Percentiles rank a stretch among this genome's conserved stretches.
Conservation (phyloP, 805 yeast genomes). For the Candida golubevii region DNA sequence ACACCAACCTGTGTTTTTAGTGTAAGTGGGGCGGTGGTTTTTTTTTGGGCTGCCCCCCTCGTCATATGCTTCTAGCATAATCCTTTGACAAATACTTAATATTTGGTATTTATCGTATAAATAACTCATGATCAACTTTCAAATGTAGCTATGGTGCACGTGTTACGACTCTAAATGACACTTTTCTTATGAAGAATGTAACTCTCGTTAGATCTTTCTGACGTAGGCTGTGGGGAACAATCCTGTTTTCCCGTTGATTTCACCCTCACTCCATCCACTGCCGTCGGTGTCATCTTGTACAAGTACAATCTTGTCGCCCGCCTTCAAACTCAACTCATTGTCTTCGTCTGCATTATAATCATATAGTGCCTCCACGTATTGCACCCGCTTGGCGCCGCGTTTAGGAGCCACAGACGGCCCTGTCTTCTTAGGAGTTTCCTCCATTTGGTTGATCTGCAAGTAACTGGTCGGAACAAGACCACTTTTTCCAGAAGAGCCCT, state of each 20-base stretch:
- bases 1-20: slow-evolving; percentile 18
- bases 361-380: slow-evolving; percentile 65
- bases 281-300: slow-evolving; percentile 54
- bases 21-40: slow-evolving; percentile 15
- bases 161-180: too few species aligned
- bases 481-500: slow-evolving; percentile 34
- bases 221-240: slow-evolving; percentile 79
- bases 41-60: slow-evolving; percentile 8
- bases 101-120: slow-evolving; percentile 21
- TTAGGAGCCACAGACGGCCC: slow-evolving; percentile 83
- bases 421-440: slow-evolving; percentile 33
- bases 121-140: slow-evolving; percentile 16
- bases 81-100: slow-evolving; percentile 19
- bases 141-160: neutral
- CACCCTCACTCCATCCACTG: slow-evolving; percentile 96
- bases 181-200: too few species aligned
- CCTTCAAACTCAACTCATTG: slow-evolving; percentile 68
- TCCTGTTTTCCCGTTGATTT: slow-evolving; percentile 60
- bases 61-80: slow-evolving; percentile 18
- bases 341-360: slow-evolving; percentile 74
- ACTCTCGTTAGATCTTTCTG: slow-evolving; percentile 24
- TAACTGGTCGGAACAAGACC: slow-evolving; percentile 90
- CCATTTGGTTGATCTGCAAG: slow-evolving; percentile 36
- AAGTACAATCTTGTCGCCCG: slow-evolving; percentile 71
- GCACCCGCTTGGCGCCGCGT: slow-evolving; percentile 62